phyloP scores from a whole-genome alignment of 2,329 filamentous ascomycete genomes.

The Cordyceps tenuipes region DNA sequence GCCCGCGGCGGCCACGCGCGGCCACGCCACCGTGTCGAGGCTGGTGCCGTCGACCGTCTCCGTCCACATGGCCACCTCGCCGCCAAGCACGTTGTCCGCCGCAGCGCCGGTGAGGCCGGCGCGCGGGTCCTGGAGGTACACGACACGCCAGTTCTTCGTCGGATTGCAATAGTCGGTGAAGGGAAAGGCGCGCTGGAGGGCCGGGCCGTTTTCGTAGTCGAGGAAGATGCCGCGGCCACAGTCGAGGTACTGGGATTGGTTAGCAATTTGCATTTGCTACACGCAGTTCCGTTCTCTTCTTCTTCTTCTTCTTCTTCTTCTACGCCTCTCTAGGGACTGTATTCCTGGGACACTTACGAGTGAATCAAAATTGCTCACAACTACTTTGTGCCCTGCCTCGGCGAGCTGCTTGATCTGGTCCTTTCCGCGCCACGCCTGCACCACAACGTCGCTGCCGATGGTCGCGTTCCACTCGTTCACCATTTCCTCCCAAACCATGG shows the following conservation, averaged over 20 bases:
- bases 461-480: conserved; percentile 69
- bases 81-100: conserved; percentile 65
- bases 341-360: conserved; percentile 46
- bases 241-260: conserved; percentile 58
- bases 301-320: not conserved
- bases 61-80: conserved; percentile 74
- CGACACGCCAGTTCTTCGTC: conserved; percentile 69
- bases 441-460: conserved; percentile 59
- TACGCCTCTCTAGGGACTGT: too few relatives aligned
- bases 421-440: conserved; percentile 70
- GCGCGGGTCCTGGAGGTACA: conserved; percentile 74
- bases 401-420: conserved; percentile 53
- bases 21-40: conserved; percentile 71
- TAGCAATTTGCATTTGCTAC: conserved; percentile 20
- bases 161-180: conserved; percentile 78
- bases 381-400: conserved; percentile 57
- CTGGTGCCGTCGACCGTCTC: conserved; percentile 72
- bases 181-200: conserved; percentile 50
- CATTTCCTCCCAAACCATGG: conserved; percentile 87
- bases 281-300: too few relatives aligned
- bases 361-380: conserved; percentile 68
- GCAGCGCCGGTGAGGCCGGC: conserved; percentile 51
- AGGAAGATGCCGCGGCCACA: conserved; percentile 76
- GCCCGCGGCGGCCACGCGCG: conserved; percentile 61
- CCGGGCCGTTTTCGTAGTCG: conserved; percentile 53